Conservation (phyloP, 2,329 filamentous ascomycete species). For the Trichoderma citrinoviride region DNA sequence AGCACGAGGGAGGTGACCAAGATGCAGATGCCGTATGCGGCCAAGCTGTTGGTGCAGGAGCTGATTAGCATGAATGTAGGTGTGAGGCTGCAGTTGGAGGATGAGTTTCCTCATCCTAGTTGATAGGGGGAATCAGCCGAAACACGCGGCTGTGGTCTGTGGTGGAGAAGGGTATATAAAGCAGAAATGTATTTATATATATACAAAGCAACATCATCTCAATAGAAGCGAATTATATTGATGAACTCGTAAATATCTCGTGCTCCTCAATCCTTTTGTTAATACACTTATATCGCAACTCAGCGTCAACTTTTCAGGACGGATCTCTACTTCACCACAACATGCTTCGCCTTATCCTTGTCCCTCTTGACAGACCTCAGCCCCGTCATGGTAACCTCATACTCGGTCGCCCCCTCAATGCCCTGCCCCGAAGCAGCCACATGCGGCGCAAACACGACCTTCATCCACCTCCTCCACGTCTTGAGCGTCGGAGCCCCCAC, state of each 20-base stretch:
- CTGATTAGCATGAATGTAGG: slow-evolving; percentile 99
- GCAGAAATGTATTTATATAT: neutral
- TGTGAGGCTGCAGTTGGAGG: slow-evolving; percentile 82
- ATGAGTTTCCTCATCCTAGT: slow-evolving; percentile 77
- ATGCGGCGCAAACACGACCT: slow-evolving; percentile 87
- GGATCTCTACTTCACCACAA: neutral
- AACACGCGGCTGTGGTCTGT: neutral
- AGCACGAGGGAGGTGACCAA: slow-evolving; percentile 79
- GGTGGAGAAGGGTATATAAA: neutral
- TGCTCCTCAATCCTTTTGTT: too few relatives aligned
- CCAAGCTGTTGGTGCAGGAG: slow-evolving; percentile 94
- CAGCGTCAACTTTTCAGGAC: neutral
- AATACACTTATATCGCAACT: too few relatives aligned
- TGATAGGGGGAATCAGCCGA: slow-evolving; percentile 24
- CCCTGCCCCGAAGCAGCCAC: slow-evolving; percentile 51
- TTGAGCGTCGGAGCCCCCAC: slow-evolving; percentile 46
- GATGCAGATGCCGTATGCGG: slow-evolving; percentile 97
- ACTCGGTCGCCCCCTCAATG: slow-evolving; percentile 58
- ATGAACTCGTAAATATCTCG: neutral
- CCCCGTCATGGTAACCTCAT: slow-evolving; percentile 71
- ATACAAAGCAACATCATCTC: neutral
- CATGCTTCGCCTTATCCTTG: neutral
- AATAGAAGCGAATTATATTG: neutral
- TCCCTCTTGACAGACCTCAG: slow-evolving; percentile 38
- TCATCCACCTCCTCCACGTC: slow-evolving; percentile 73